Conservation (phyloP, 2,329 filamentous ascomycete genomes). For the Neocatenulostroma microsporum region DNA sequence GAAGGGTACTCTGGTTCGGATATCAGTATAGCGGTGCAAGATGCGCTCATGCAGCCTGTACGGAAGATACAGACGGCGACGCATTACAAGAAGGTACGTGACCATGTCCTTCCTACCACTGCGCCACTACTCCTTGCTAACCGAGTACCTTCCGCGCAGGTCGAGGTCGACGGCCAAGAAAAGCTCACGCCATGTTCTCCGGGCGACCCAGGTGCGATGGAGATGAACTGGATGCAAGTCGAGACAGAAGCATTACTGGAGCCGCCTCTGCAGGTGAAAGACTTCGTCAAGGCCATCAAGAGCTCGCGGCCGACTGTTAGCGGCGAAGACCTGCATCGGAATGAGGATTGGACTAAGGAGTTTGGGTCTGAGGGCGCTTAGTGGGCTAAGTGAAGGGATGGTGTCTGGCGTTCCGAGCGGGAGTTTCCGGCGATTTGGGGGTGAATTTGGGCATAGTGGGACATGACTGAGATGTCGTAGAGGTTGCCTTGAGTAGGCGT, state of each 20-base stretch:
- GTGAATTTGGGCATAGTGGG: too few species aligned
- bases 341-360: conserved; percentile 89
- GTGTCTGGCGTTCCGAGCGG: neutral
- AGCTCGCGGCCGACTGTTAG: conserved; percentile 85
- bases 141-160: conserved; percentile 46
- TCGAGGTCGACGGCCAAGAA: conserved; percentile 57
- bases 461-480: too few species aligned
- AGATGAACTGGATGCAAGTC: conserved; percentile 90
- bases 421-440: neutral
- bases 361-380: conserved; percentile 83
- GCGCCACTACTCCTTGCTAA: conserved; percentile 2
- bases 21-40: conserved; percentile 91
- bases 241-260: conserved; percentile 78
- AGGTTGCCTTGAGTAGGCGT: too few species aligned
- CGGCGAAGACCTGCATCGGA: conserved; percentile 71
- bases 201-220: conserved; percentile 72
- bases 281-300: conserved; percentile 89
- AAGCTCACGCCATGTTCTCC: conserved; percentile 89
- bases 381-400: too few species aligned
- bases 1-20: conserved; percentile 96
- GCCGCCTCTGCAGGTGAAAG: conserved; percentile 77
- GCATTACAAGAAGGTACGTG: conserved; percentile 87
- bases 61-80: conserved; percentile 95
- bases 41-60: conserved; percentile 94
- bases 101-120: too few species aligned